These are phyloP conservation scores for Moringa oleifera DNA, from an alignment of 345 rosid genomes.

Conservation along the genomic window DNA sequence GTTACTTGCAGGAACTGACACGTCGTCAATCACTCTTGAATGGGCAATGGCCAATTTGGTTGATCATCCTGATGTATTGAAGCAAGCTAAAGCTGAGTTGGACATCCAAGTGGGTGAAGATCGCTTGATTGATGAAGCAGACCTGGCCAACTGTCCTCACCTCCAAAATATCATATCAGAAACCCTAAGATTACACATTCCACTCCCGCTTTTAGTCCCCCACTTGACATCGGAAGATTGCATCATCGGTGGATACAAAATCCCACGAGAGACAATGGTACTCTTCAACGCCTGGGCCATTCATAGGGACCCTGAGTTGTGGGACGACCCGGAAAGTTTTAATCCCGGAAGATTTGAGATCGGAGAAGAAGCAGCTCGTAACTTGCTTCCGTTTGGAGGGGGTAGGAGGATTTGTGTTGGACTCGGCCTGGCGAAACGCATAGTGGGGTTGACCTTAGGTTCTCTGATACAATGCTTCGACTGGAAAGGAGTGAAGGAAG, in stretches of 20 bases:
- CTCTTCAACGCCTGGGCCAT: constrained; percentile 56
- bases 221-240: constrained; percentile 37
- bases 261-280: constrained; percentile 38
- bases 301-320: constrained; percentile 37
- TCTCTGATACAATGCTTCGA: constrained; percentile 45
- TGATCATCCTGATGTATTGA: constrained; percentile 29
- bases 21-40: constrained; percentile 47
- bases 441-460: constrained; percentile 29
- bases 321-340: constrained; percentile 42
- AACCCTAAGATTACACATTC: constrained; percentile 31
- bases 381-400: constrained; percentile 36
- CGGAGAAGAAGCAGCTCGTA: constrained; percentile 14
- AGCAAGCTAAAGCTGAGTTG: constrained; percentile 31
- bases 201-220: constrained; percentile 39
- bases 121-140: constrained; percentile 31
- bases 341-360: constrained; percentile 46
- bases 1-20: constrained; percentile 43
- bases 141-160: constrained; percentile 24
- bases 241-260: constrained; percentile 28
- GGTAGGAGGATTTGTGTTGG: constrained; percentile 46
- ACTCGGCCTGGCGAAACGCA: constrained; percentile 26
- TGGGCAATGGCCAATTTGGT: constrained; percentile 48
- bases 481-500: constrained; percentile 30
- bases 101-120: constrained; percentile 26
- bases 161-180: constrained; percentile 37